Evolutionary conservation across 1,284 basidiomycete genomes (phyloP).

Genomic region (Peniophora sp.): DNA sequence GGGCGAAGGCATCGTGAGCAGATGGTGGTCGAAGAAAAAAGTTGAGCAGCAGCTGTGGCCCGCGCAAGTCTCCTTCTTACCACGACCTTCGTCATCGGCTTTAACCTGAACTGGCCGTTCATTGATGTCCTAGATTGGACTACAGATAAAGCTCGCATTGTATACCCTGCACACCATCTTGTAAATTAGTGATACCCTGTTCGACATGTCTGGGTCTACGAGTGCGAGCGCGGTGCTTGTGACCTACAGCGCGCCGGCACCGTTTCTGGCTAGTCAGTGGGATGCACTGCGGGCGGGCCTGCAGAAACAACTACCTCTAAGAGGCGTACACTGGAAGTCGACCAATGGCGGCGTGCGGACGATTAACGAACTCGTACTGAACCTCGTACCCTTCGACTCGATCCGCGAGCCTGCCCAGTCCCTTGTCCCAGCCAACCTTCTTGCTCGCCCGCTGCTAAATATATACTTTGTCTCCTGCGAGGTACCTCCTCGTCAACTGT

Average conservation of each 20-base stretch:
- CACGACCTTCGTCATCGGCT: too few relatives aligned
- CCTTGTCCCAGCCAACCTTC: conserved; percentile 69
- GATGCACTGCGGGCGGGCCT: conserved; percentile 61
- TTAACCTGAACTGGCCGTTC: too few relatives aligned
- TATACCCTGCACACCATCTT: too few relatives aligned
- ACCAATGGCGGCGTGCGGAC: conserved; percentile 65
- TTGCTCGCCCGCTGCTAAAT: conserved; percentile 83
- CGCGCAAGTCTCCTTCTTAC: too few relatives aligned
- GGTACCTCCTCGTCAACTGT: conserved; percentile 32
- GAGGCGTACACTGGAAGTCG: conserved; percentile 88
- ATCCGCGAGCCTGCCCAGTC: conserved; percentile 67
- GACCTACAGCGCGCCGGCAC: conserved; percentile 57
- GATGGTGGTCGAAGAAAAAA: background rate
- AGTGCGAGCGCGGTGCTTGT: conserved; percentile 36
- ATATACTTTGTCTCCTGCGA: conserved; percentile 84
- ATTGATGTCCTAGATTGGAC: too few relatives aligned
- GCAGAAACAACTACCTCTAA: conserved; percentile 71
- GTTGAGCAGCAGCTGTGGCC: background rate
- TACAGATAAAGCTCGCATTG: too few relatives aligned
- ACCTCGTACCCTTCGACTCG: conserved; percentile 64
- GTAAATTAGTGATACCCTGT: too few relatives aligned
- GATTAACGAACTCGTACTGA: conserved; percentile 80
- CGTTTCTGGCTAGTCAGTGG: conserved; percentile 64
- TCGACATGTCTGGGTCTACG: background rate
- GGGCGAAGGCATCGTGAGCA: conserved; percentile 21